Evolutionary conservation across 2,329 filamentous ascomycete genomes (phyloP), one percentile per base, ranked within the genome.

Genomic region (Colletotrichum plurivorum): DNA sequence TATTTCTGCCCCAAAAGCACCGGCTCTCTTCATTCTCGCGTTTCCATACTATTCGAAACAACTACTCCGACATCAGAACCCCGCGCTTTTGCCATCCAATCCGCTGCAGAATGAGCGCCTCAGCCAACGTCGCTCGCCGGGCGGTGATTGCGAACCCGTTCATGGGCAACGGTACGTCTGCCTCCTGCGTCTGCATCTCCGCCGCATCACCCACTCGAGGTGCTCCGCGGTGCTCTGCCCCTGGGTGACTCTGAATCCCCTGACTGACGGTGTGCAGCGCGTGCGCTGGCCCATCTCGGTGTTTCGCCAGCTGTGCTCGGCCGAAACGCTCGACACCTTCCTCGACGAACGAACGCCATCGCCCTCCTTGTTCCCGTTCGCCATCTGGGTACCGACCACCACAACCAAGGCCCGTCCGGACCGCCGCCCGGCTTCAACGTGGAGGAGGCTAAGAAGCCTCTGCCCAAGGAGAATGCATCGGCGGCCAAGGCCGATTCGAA

Each of bases 351-450:
- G 57, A 81, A 86, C 27, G 86, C 87, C 16, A 80, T 89, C 73
- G 87, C 88, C 53, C 81, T 91, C 43, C 78, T 90, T 67, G 83
- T 90, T 62, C 88, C 89, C 18, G 76, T 84, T 67, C 87, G 89
- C 76, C 79, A 80, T 74, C 82, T 90, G 74, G 84, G 86, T 54
- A 92, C 89, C 74, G 88, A 90, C 67, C 85, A 88, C 71, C 88
- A 89, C 77, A 83, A 84, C 64, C 79, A 85, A 61, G 82, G 85
- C 69, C 78, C 81, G 27, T 84, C 87, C 63, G 90, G 88, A 56
- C 95, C 94, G 52, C 95, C 95, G 66, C 95, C 94, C 15, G 95
- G 95, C 31, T 98, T 97, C 85, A 95, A 96, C 78, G 85, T 93
- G n/a, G 91, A 95, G 76, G 87, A 94, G 83, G 95, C 95, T 73